Evolutionary conservation across 306 rosid genomes (phyloP).

Genomic region (Cucurbita pepo): DNA sequence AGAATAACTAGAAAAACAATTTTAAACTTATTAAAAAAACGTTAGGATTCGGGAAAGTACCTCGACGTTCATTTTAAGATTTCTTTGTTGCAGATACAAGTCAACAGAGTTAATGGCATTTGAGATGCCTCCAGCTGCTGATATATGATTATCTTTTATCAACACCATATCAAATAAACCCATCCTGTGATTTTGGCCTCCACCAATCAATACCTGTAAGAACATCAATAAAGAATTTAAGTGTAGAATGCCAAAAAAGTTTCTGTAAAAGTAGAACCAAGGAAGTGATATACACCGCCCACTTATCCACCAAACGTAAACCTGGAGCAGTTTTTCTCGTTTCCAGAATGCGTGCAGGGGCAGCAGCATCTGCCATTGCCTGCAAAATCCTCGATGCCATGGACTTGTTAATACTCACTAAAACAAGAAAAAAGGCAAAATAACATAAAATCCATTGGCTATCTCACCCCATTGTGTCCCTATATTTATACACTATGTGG

Average conservation of each 20-base stretch:
- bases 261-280: constrained; percentile 4
- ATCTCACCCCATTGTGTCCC: neutral
- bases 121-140: constrained; percentile 60
- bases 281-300: constrained; percentile 62
- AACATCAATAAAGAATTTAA: neutral
- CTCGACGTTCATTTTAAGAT: constrained; percentile 74
- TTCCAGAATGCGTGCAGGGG: constrained; percentile 65
- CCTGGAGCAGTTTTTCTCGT: constrained; percentile 92
- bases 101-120: constrained; percentile 71
- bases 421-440: neutral
- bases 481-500: neutral
- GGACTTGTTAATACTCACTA: neutral
- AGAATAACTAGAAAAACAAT: neutral
- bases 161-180: constrained; percentile 87
- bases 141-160: constrained; percentile 91
- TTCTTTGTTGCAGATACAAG: constrained; percentile 45
- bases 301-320: constrained; percentile 80
- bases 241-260: neutral
- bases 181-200: constrained; percentile 85
- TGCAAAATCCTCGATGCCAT: constrained; percentile 3
- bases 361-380: constrained; percentile 84
- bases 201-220: constrained; percentile 66
- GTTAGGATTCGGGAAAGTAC: constrained; percentile 19
- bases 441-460: neutral
- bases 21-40: neutral